Evolutionary conservation across 345 rosid genomes (phyloP), one percentile per base, ranked within the genome.

Genomic region (Mercurialis annua): DNA sequence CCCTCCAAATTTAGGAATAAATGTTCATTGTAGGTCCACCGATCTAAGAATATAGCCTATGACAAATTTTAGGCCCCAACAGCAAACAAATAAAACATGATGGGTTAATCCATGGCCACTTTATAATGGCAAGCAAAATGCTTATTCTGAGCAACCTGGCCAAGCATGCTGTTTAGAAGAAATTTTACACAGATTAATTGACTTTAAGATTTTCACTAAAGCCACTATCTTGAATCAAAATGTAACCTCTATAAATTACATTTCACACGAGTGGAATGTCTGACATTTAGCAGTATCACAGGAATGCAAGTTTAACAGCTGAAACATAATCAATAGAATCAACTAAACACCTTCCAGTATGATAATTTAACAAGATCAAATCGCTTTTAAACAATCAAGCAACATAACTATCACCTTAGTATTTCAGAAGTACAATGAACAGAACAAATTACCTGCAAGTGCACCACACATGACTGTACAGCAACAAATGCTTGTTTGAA

Each of bases 401-500:
- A 51, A 23, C 20, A 64, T 59, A 36, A 29, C 10, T 23, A 53
- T 33, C 16, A 11, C 16, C 18, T 50, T 20, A 40, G 40, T n/a
- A 33, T 18, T 27, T 43, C 1, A 64, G 24, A 21, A 15, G 16
- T 27, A 23, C 43, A 63, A 42, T 17, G 20, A 48, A 73, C 20
- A 69, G 3, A 58, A 71, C 40, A 65, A 43, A 21, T 73, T 64
- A 93, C 97, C 88, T 90, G 97, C 71, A 93, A 81, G 83, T 93
- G 98, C 75, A 93, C 97, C 77, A 93, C 98, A 49, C 97, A 93
- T 31, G 98, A 93, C 84, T 93, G 98, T 74, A 93, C 80, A 62
- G 96, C 97, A 46, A 89, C 97, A 78, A 93, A 93, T 38, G 96
- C 97, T 86, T 93, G 96, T 75, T 93, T 90, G 68, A 93, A 93